Percentiles rank a stretch among this genome's conserved stretches.
Evolutionary conservation across 116 monocot species (phyloP).

Genomic region (Iris pallida): DNA sequence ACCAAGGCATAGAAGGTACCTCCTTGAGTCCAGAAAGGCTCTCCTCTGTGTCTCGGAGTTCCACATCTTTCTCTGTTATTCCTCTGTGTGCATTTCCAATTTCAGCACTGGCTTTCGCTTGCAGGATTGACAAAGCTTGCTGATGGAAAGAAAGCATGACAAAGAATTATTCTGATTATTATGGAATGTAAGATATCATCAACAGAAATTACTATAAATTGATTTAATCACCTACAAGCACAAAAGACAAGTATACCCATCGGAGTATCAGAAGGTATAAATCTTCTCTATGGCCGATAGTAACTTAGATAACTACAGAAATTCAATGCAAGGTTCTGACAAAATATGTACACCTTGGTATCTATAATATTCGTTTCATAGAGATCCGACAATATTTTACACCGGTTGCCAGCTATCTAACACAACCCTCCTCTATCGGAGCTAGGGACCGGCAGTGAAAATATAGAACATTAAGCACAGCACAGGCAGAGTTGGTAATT

Average conservation of each 20-base stretch:
- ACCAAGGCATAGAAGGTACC: slow-evolving; percentile 20
- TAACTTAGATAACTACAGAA: too few relatives aligned
- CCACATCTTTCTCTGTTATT: slow-evolving; percentile 42
- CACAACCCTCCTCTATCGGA: too few relatives aligned
- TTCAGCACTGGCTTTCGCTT: slow-evolving; percentile 40
- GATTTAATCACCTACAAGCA: neutral
- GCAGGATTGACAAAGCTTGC: slow-evolving; percentile 43
- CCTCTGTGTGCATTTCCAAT: slow-evolving; percentile 34
- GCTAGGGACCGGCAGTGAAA: too few relatives aligned
- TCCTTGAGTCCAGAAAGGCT: slow-evolving; percentile 60
- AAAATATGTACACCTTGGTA: too few relatives aligned
- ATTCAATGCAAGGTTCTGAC: too few relatives aligned
- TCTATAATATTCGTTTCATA: too few relatives aligned
- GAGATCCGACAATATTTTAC: too few relatives aligned
- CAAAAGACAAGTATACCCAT: neutral
- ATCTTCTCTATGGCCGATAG: neutral
- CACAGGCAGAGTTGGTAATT: too few relatives aligned
- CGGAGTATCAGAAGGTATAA: neutral
- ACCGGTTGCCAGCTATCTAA: too few relatives aligned
- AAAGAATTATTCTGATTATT: neutral
- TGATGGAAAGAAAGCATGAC: slow-evolving; percentile 16
- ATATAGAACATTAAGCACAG: too few relatives aligned
- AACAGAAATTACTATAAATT: neutral
- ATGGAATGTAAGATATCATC: neutral
- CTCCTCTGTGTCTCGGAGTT: slow-evolving; percentile 45